phyloP scores from a whole-genome alignment of 129 eudicot genomes.

The Flaveria bidentis region DNA sequence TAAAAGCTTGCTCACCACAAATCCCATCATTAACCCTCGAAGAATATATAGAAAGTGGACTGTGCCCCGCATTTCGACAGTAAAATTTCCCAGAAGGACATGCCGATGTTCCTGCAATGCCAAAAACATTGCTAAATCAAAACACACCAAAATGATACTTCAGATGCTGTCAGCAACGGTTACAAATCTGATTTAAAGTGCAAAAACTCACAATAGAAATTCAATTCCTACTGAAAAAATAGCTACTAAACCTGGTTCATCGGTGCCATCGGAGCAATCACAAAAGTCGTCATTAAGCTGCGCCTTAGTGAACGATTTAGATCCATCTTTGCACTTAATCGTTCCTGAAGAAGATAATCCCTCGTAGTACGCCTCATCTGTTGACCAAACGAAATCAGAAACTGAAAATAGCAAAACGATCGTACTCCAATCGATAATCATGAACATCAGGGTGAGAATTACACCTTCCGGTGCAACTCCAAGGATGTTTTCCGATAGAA shows the following conservation, averaged over 20 bases:
- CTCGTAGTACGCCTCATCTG: conserved; percentile 71
- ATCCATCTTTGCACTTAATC: conserved; percentile 88
- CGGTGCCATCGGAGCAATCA: conserved; percentile 91
- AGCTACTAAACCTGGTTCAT: conserved; percentile 71
- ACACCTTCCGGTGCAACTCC: conserved; percentile 39
- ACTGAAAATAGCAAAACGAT: conserved; percentile 5
- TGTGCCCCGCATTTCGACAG: conserved; percentile 75
- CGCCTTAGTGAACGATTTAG: conserved; percentile 54
- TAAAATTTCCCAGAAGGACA: conserved; percentile 82
- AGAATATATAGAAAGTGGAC: conserved; percentile 62
- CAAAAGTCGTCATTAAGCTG: conserved; percentile 91
- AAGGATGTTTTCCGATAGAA: conserved; percentile 26
- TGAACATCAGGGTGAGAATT: conserved; percentile 12
- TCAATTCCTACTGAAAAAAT: background rate
- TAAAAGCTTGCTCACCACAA: conserved; percentile 59
- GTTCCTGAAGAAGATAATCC: conserved; percentile 36
- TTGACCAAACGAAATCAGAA: background rate
- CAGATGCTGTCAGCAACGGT: background rate
- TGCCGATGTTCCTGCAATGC: conserved; percentile 92
- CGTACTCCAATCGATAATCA: background rate
- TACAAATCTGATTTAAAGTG: no score
- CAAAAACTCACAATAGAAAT: background rate
- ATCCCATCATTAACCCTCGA: conserved; percentile 97
- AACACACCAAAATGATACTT: background rate
- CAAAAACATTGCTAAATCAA: conserved; percentile 5